A percentile compares a stretch with the other conserved stretches of the same genome.
phyloP scores from a whole-genome alignment of 371 early-diverging fungal genomes.

The Zopfochytrium polystomum region DNA sequence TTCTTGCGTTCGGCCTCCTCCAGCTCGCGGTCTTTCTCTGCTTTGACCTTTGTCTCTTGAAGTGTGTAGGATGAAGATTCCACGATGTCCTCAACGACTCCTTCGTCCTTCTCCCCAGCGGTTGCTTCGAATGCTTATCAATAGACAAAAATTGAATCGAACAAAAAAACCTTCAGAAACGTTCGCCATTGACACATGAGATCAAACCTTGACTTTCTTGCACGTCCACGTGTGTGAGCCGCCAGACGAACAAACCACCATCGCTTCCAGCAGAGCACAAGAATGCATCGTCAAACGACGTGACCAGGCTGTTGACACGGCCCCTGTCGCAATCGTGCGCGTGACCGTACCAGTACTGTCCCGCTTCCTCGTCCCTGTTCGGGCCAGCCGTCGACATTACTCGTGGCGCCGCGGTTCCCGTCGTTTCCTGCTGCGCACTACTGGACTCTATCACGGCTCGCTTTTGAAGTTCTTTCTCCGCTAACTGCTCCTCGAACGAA shows the following conservation, averaged over 20 bases:
- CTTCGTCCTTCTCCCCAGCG: conserved; percentile 14
- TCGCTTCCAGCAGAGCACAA: conserved; percentile 42
- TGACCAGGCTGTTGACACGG: conserved; percentile 25
- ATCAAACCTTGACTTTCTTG: conserved; percentile 24
- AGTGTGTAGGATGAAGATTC: conserved; percentile 47
- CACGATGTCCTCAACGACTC: conserved; percentile 39
- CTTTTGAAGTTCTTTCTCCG: background rate
- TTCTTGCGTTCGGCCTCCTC: conserved; percentile 50
- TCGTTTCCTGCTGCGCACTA: conserved; percentile 8
- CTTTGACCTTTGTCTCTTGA: conserved; percentile 51
- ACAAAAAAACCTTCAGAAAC: background rate
- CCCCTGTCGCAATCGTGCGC: conserved; percentile 45
- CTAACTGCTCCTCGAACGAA: conserved; percentile 28
- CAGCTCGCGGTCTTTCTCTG: conserved; percentile 49
- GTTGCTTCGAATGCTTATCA: conserved; percentile 21
- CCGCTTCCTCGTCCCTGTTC: conserved; percentile 22
- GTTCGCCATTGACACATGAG: background rate
- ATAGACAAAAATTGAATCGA: background rate
- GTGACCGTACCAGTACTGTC: conserved; percentile 49
- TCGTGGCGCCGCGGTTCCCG: background rate
- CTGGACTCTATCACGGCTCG: background rate
- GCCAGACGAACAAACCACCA: conserved; percentile 51
- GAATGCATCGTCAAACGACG: conserved; percentile 50
- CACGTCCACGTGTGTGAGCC: conserved; percentile 30
- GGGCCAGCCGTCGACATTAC: background rate